A percentile compares a stretch with the other conserved stretches of the same genome.
Evolutionary conservation across 192 early-diverging fungal genomes (phyloP).

Genomic region (Diversispora epigaea): DNA sequence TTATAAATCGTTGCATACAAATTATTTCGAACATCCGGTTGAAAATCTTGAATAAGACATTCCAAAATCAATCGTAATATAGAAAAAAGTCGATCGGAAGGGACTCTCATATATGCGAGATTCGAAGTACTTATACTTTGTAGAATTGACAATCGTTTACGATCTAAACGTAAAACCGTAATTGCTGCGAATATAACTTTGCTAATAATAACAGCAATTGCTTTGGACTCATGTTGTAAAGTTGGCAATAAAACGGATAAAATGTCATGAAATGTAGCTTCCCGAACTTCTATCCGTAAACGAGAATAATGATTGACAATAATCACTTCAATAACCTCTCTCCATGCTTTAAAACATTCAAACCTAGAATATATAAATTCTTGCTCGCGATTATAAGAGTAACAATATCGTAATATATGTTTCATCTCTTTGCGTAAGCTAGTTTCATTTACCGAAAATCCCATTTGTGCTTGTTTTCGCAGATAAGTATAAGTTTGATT

Average conservation of each 20-base stretch:
- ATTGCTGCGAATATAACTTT: constrained; percentile 59
- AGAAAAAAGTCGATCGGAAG: constrained; percentile 34
- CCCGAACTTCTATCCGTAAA: constrained; percentile 60
- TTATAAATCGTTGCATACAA: constrained; percentile 21
- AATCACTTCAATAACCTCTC: constrained; percentile 73
- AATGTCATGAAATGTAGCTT: constrained; percentile 64
- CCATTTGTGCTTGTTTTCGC: constrained; percentile 35
- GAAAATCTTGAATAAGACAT: constrained; percentile 11
- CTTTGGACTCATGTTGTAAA: constrained; percentile 47
- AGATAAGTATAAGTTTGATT: constrained; percentile 43
- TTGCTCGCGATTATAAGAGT: constrained; percentile 70
- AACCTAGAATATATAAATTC: constrained; percentile 68
- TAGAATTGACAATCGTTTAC: constrained; percentile 50
- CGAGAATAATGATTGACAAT: constrained; percentile 65
- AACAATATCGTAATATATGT: constrained; percentile 60
- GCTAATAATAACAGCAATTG: constrained; percentile 56
- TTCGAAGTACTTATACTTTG: constrained; percentile 40
- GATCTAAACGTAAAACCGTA: constrained; percentile 56
- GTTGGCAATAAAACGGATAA: constrained; percentile 65
- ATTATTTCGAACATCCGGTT: constrained; percentile 16
- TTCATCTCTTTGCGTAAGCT: constrained; percentile 57
- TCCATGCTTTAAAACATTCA: constrained; percentile 79
- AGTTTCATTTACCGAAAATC: constrained; percentile 45
- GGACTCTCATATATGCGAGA: constrained; percentile 17
- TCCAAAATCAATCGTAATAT: constrained; percentile 38